Conservation (phyloP, 805 yeast genomes). For the Zygosaccharomyces bailii region DNA sequence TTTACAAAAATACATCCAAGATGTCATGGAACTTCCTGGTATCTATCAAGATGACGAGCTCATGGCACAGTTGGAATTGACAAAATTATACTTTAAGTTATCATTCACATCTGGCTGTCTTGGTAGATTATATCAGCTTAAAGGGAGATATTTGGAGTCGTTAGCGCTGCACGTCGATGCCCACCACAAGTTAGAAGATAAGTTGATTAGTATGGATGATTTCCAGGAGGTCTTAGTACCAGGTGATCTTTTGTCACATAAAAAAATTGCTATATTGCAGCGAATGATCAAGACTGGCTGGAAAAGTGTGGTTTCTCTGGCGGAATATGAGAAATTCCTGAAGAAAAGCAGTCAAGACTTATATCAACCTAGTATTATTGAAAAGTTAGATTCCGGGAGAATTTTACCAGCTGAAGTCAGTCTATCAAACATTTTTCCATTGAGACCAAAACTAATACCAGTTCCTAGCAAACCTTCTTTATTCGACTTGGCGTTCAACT, state of each 20-base stretch:
- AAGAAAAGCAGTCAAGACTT: conserved; percentile 11
- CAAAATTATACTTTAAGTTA: conserved; percentile 23
- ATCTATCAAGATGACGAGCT: conserved; percentile 81
- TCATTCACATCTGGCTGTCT: conserved; percentile 28
- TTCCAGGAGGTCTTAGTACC: conserved; percentile 21
- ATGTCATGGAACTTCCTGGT: conserved; percentile 82
- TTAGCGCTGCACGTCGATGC: conserved; percentile 32
- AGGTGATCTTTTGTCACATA: conserved; percentile 19
- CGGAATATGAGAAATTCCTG: conserved; percentile 34
- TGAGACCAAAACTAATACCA: conserved; percentile 49
- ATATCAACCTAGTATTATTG: conserved; percentile 38
- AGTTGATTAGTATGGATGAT: conserved; percentile 9
- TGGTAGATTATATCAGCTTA: conserved; percentile 29
- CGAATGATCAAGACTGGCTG: conserved; percentile 40
- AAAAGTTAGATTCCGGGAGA: conserved; percentile 29
- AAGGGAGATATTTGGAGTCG: conserved; percentile 31
- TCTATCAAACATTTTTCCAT: conserved; percentile 29
- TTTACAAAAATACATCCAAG: conserved; percentile 50
- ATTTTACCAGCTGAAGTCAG: conserved; percentile 24
- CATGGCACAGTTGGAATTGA: conserved; percentile 32
- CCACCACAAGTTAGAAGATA: conserved; percentile 19
- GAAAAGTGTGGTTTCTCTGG: conserved; percentile 35
- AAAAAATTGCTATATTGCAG: conserved; percentile 50
- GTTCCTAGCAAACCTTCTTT: conserved; percentile 82
- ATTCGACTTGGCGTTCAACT: conserved; percentile 87